Conservation (phyloP, 495 filamentous ascomycete species). For the Podospora appendiculata region DNA sequence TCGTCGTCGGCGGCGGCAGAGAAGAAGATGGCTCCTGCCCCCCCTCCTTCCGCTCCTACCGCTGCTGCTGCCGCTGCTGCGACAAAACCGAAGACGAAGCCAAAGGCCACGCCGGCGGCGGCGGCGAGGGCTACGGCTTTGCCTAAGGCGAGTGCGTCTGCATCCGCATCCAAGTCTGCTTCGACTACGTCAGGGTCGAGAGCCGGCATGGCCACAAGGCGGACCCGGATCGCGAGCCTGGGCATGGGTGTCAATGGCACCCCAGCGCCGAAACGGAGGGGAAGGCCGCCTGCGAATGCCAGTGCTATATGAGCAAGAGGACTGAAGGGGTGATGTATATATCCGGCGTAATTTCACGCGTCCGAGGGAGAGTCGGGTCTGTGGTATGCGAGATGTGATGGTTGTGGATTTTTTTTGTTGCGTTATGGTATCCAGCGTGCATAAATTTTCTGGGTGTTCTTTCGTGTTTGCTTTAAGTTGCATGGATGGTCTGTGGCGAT, state of each 20-base stretch:
- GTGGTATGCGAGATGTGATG: too few species aligned
- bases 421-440: too few species aligned
- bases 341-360: too few species aligned
- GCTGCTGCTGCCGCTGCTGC: background rate
- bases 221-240: constrained; percentile 18
- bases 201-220: constrained; percentile 14
- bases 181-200: background rate
- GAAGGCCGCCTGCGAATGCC: background rate
- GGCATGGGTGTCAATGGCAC: constrained; percentile 29
- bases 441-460: too few species aligned
- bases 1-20: background rate
- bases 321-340: too few species aligned
- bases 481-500: too few species aligned
- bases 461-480: too few species aligned
- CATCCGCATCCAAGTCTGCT: background rate
- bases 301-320: background rate
- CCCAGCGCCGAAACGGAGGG: constrained; percentile 25
- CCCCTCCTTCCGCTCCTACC: constrained; percentile 1
- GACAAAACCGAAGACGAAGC: background rate
- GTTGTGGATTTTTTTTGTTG: too few species aligned
- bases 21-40: background rate
- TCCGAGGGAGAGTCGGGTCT: too few species aligned
- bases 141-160: background rate
- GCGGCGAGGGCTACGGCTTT: background rate
- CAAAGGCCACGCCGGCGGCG: background rate